Evolutionary conservation across 164 flowering plant genomes (phyloP), one percentile per base, ranked within the genome.

Genomic region (Kalanchoe fedtschenkoi): DNA sequence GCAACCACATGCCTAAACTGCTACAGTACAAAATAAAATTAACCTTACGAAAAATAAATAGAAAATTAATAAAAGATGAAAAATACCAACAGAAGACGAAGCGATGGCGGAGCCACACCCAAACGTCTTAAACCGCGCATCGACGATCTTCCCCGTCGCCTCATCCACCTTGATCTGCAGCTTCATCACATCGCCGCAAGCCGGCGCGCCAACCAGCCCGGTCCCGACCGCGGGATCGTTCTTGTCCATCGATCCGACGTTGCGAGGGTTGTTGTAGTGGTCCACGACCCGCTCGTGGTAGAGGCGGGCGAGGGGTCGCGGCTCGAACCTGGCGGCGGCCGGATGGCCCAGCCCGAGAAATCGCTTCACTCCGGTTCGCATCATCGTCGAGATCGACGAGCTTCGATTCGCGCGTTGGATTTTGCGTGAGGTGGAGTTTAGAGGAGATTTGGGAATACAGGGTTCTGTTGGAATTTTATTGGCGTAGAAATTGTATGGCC

Each of bases 171-270:
- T 84, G 22, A 95, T 89, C 77, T 91, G 97, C 15, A 91, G 84
- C 84, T 95, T 95, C 96, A 95, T 91, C 21, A 95, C 99, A 71
- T 93, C 99, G 6, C 97, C 99, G 54, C 99, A 93, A 6, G 99
- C 99, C 10, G 99, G 99, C 2, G 99, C 99, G 0, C 99, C 99
- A 28, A 95, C 99, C 4, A 95, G 84, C 0, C 97, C 99, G 1
- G 99, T 91, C 4, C 99, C 99, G 10, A 95, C 93, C 22, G 71
- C 60, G 4, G 99, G 97, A 69, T 95, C 99, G 63, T 63, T 80
- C 86, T 95, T 91, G 66, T 95, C 97, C 70, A 95, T 87, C 8
- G 97, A 80, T 2, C 99, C 99, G 6, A 89, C 99, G 76, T 95
- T 95, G 29, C 96, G 76, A 4, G 97, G 99, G 72, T 87, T 91